Conservation (phyloP, 805 yeast species). For the Wickerhamiella sorbophila region DNA sequence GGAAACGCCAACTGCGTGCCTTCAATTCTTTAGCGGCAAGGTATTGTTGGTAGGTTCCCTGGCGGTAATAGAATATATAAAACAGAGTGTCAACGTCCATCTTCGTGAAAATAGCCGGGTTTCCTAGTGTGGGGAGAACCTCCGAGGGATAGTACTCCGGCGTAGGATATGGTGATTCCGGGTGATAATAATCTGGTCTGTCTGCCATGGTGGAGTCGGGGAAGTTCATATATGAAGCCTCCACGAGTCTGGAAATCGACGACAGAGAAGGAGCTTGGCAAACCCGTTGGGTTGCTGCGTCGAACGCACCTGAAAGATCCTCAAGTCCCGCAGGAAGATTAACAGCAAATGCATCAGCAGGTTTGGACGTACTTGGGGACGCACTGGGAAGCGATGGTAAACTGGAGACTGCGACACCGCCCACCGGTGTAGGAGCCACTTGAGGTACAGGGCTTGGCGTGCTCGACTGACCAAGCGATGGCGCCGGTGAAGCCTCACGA, state of each 20-base stretch:
- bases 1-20: conserved; percentile 71
- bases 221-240: conserved; percentile 69
- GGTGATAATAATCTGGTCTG: conserved; percentile 59
- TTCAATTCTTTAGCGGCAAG: conserved; percentile 69
- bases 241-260: conserved; percentile 44
- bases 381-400: not conserved
- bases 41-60: conserved; percentile 56
- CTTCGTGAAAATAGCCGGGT: conserved; percentile 46
- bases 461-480: not conserved
- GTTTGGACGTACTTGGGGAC: not conserved
- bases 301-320: conserved; percentile 27
- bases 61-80: conserved; percentile 80
- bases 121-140: conserved; percentile 39
- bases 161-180: conserved; percentile 77
- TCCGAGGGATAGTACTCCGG: conserved; percentile 83
- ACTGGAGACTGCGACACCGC: not conserved
- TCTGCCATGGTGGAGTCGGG: conserved; percentile 92
- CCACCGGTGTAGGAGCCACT: not conserved
- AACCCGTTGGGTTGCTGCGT: conserved; percentile 32
- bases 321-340: conserved; percentile 30
- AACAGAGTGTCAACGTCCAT: conserved; percentile 80
- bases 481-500: conserved; percentile 1
- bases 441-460: not conserved
- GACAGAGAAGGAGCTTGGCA: conserved; percentile 37
- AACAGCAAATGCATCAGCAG: not conserved